Base-by-base conservation (phyloP, 2,329 filamentous ascomycete species). In the Talaromyces pinophilus region DNA sequence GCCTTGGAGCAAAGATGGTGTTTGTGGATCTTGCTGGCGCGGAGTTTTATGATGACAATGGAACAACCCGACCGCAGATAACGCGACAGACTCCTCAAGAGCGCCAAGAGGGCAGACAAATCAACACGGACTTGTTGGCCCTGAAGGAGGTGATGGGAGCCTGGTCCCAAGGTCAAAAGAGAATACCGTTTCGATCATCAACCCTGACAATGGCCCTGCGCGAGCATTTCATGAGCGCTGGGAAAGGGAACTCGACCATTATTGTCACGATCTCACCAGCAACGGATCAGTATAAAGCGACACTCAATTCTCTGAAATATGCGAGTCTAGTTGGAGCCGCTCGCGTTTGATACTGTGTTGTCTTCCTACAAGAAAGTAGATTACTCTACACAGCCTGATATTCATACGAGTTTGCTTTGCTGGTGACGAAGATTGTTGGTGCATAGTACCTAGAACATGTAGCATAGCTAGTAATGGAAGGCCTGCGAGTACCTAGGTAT, bases 81-180 rank as follows among this genome's bases (percentile, higher is more conserved):
- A 33, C 17, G 8, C 28, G 17, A n/a, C 50, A 54, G 28, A n/a
- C 50, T 54, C 68, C 74, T 0, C 76, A 81, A 59, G 81, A 82
- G 66, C 74, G 74, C 13, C 76, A 78, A 59, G 74, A 82, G 69
- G 77, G 79, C 0, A 69, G 78, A 7, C 79, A 83, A 69, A 82
- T 83, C 66, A 83, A 83, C 40, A 76, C 77, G 0, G 81, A 82
- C 69, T 72, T 82, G 5, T 75, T 83, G 8, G 77, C 80, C 0
- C 69, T 83, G 59, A 82, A 83, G 66, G 80, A 82, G 63, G 81
- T 83, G 3, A 82, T 83, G n/a, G 73, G 81, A 1, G 80, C 81
- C 1, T 74, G 78, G 63, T 71, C 79, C 0, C 64, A 63, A 25
- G 72, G 72, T n/a, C 72, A 77, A 60, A 13, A 69, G 1, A 71